Conservation (phyloP, 345 rosid species). For the Heritiera littoralis region DNA sequence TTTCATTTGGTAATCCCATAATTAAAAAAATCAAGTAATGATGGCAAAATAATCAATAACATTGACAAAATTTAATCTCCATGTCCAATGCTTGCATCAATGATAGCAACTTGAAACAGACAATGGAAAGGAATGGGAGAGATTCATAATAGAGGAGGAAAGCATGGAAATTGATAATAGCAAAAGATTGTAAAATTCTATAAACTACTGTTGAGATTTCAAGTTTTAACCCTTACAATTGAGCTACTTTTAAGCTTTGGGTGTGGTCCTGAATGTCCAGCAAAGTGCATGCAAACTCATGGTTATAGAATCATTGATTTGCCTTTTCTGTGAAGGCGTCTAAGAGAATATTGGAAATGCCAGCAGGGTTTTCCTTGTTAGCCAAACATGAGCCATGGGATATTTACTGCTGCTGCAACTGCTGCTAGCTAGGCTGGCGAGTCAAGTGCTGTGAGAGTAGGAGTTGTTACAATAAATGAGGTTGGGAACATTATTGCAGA, state of each 20-base stretch:
- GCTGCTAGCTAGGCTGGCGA: not conserved
- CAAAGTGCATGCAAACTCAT: not conserved
- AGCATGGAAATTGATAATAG: not conserved
- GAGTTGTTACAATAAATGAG: not conserved
- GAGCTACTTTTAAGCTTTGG: not conserved
- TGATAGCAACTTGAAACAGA: not conserved
- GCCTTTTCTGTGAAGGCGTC: not conserved
- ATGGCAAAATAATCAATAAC: not conserved
- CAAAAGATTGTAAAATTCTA: not conserved
- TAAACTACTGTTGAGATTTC: constrained; percentile 2
- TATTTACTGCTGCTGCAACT: not conserved
- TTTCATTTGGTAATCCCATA: constrained; percentile 16
- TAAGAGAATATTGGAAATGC: not conserved
- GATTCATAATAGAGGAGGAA: not conserved
- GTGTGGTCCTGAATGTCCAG: constrained; percentile 2
- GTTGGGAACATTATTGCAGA: not conserved
- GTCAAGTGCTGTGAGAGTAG: not conserved
- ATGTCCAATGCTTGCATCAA: constrained; percentile 5
- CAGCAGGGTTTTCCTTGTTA: not conserved
- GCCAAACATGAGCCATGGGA: not conserved
- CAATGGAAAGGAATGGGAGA: not conserved
- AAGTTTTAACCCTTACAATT: not conserved
- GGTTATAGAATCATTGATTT: constrained; percentile 9
- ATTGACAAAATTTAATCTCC: not conserved
- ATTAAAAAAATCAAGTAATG: constrained; percentile 10